Evolutionary conservation across 164 flowering plant species (phyloP).

Genomic region (Nymphaea thermarum): DNA sequence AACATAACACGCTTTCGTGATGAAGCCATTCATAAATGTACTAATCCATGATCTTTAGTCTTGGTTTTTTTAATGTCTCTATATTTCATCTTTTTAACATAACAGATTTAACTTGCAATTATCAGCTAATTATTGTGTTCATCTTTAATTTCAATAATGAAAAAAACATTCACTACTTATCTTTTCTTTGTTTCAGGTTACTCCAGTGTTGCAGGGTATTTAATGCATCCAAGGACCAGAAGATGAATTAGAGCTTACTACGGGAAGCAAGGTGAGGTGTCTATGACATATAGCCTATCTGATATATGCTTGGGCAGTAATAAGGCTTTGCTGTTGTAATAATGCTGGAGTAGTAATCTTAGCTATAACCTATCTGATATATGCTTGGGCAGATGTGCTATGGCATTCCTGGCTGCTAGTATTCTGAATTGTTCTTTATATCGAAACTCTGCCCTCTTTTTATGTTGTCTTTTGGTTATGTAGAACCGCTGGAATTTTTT

Average conservation of each 20-base stretch:
- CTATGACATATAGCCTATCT: neutral
- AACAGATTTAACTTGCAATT: neutral
- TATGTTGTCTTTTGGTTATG: no score
- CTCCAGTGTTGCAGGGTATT: conserved; percentile 28
- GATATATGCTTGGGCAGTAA: no score
- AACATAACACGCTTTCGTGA: no score
- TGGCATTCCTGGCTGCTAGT: neutral
- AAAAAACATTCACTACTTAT: no score
- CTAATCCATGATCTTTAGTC: no score
- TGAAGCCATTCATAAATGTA: no score
- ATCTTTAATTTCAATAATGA: neutral
- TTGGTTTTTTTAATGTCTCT: no score
- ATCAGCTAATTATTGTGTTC: neutral
- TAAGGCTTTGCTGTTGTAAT: neutral
- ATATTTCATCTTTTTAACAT: neutral
- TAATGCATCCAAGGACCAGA: conserved; percentile 23
- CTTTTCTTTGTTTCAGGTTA: conserved; percentile 19
- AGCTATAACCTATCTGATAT: neutral
- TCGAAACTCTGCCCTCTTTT: neutral
- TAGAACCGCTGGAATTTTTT: no score
- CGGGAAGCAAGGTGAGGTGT: neutral
- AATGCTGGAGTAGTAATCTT: neutral
- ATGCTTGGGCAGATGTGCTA: neutral
- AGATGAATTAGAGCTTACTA: conserved; percentile 15
- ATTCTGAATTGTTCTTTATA: neutral